Base-by-base conservation (phyloP, 1,284 basidiomycete genomes). In the Coriolopsis trogii region DNA sequence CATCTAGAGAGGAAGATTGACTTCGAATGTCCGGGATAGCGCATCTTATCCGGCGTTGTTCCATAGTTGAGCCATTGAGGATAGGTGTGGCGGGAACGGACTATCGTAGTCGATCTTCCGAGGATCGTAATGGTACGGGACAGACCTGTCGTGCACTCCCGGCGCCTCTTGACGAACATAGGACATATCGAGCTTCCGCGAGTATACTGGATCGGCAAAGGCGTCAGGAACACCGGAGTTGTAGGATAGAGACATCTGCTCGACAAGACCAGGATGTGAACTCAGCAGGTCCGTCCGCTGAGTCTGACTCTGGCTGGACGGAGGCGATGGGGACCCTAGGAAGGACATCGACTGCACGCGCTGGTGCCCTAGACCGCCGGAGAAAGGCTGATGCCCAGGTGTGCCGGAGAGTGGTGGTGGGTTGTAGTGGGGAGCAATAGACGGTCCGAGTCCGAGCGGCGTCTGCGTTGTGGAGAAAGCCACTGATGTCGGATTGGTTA, bases 261-360 rank as follows among this genome's bases (percentile, higher is more conserved):
- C 56, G 7, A 48, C 42, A 29, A 53, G 42, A 18, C 51, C 55
- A n/a, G 53, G 49, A 43, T 55, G 58, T 10, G 57, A 45, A 16
- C 51, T 45, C 29, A 62, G 55, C 16, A 50, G 46, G 18, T 61
- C 56, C 26, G 57, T 37, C 5, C 46, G 26, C 28, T 57, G 55
- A 29, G 41, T 46, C 18, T 56, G 54, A n/a, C 41, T 45, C 36
- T 56, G 54, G 42, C 54, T 56, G 7, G 51, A 56, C 9, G 46
- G 34, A 6, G 55, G 25, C 24, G 57, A n/a, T n/a, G n/a, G 64
- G 4, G 58, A 55, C 15, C 44, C 53, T 2, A 48, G 23, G 20
- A 55, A 15, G 8, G 63, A 55, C 28, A 60, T 51, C 4, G 65
- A 67, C 26, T 61, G 59, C 6, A 58, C 42, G 20, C 64, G 53